These are phyloP conservation scores for Wolfiporia cocos DNA, from an alignment of 1,284 basidiomycete genomes.

Conservation along the genomic window DNA sequence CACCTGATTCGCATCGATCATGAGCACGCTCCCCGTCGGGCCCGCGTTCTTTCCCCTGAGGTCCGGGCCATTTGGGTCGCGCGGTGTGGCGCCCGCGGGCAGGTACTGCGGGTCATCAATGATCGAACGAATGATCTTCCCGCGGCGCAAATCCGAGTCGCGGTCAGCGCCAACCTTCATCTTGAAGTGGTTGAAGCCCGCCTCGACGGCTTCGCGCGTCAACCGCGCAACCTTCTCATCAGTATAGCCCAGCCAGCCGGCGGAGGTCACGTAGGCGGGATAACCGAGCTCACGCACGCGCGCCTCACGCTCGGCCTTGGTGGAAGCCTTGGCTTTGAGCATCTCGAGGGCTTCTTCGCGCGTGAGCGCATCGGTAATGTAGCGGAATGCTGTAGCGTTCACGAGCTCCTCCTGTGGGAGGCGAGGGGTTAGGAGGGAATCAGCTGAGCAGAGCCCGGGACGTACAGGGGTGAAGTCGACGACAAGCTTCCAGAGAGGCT, in stretches of 20 bases:
- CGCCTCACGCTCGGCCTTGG: conserved; percentile 75
- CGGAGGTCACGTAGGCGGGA: conserved; percentile 92
- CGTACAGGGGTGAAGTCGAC: conserved; percentile 77
- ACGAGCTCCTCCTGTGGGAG: conserved; percentile 76
- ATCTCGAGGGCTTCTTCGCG: conserved; percentile 84
- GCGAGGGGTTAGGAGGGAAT: neutral
- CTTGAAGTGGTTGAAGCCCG: conserved; percentile 95
- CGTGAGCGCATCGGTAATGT: conserved; percentile 92
- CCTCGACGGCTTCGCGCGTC: conserved; percentile 78
- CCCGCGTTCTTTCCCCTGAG: conserved; percentile 88
- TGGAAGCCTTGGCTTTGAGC: conserved; percentile 71
- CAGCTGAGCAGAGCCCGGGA: conserved; percentile 2
- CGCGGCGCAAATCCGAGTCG: conserved; percentile 81
- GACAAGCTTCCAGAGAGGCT: conserved; percentile 84
- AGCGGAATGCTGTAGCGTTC: conserved; percentile 78
- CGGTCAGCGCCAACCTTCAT: conserved; percentile 92
- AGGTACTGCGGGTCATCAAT: conserved; percentile 86
- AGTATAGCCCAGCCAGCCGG: conserved; percentile 89
- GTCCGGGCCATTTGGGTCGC: conserved; percentile 61
- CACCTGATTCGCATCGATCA: conserved; percentile 97
- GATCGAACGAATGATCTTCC: conserved; percentile 84
- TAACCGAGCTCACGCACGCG: conserved; percentile 73
- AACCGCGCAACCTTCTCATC: conserved; percentile 89
- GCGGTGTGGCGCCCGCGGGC: conserved; percentile 45
- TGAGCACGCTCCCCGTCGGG: conserved; percentile 87